Base-by-base conservation (phyloP, 2,329 filamentous ascomycete species). In the Herpomyces periplanetae region DNA sequence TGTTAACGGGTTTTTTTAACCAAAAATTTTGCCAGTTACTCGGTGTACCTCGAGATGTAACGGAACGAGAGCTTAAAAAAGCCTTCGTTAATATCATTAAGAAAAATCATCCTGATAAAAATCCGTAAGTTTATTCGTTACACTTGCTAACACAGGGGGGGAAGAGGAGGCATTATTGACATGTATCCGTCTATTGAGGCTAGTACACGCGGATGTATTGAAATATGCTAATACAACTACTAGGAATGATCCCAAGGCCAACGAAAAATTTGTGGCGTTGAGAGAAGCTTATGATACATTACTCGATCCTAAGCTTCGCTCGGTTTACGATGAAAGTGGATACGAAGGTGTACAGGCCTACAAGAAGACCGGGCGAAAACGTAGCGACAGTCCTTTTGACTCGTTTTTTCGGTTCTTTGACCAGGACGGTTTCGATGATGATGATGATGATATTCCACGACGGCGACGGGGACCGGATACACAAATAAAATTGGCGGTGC, bases 41-140 rank as follows among this genome's bases (percentile, higher is more conserved):
- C 11, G 69, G 64, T 21, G 42, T 96, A 26, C 52, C 61, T 32
- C 69, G 56, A 32, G 47, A 60, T 24, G 75, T 75, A 8, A 60
- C 55, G 17, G 71, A 87, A 20, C 59, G 60, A 32, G 63, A 91
- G 31, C 62, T 96, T 35, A 96, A 96, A 41, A 64, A 65, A 17
- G 73, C 80, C 10, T 96, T 96, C 40, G 57, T 73, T 24, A 60
- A 57, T 24, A 48, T 96, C 5, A 84, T 66, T 44, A 91, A 91
- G 41, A 85, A 84, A 37, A 88, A 53, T 38, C 80, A 96, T 34
- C 80, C 80, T 3, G 80, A 96, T 41, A 96, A 96, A 51, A 91
- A 91, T 31, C 71, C 75, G 62, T 80, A 51, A 31, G 63, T 43
- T 8, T 8, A 21, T 17, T 19, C 21, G 17, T 18, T 19, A 6